Conservation (phyloP, 768 basidiomycete species). For the Tulasnella sp. region DNA sequence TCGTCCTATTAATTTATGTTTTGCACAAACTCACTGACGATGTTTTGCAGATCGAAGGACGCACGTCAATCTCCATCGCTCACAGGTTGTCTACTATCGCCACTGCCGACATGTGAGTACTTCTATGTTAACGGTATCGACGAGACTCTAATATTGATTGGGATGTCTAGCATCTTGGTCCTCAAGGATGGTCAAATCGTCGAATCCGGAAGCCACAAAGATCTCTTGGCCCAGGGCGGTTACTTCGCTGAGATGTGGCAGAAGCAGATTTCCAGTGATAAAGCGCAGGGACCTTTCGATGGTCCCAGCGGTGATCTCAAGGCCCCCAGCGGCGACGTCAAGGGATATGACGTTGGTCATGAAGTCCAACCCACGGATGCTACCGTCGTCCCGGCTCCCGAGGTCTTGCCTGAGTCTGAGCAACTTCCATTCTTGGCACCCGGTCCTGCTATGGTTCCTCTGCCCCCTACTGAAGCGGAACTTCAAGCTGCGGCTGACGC, state of each 20-base stretch:
- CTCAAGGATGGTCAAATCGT: conserved; percentile 83
- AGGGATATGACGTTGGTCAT: conserved; percentile 4
- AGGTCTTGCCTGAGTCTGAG: conserved; percentile 16
- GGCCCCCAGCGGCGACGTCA: conserved; percentile 6
- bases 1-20: neutral
- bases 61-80: conserved; percentile 70
- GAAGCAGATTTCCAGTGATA: conserved; percentile 63
- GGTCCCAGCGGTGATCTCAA: neutral
- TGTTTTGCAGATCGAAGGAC: conserved; percentile 40
- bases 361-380: neutral
- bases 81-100: conserved; percentile 65
- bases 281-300: conserved; percentile 31
- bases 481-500: neutral
- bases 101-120: conserved; percentile 43
- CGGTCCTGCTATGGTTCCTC: conserved; percentile 16
- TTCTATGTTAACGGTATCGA: conserved; percentile 35
- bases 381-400: conserved; percentile 7
- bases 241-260: conserved; percentile 85
- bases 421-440: conserved; percentile 15
- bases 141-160: conserved; percentile 36
- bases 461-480: conserved; percentile 14
- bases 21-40: neutral
- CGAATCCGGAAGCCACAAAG: conserved; percentile 73
- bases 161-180: conserved; percentile 62
- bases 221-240: conserved; percentile 63